Evolutionary conservation across 208 protist genomes (phyloP).

Genomic region (Leishmania arabica): DNA sequence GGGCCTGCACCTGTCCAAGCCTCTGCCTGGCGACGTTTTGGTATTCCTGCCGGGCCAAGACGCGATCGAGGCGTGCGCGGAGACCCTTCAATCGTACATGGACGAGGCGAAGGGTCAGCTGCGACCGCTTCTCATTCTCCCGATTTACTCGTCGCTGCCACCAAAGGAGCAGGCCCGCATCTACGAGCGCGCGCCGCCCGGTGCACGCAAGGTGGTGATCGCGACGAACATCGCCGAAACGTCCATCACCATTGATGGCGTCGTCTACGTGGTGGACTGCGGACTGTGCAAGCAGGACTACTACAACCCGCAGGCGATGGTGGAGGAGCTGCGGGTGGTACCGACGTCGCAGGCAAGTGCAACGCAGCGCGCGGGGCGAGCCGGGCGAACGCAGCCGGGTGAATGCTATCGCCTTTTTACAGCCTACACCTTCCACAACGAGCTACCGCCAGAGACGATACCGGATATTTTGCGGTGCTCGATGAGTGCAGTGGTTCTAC

Average conservation of each 20-base stretch:
- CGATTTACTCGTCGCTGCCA: constrained; percentile 98
- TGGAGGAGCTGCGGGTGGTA: constrained; percentile 96
- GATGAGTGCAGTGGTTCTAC: constrained; percentile 96
- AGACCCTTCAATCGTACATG: constrained; percentile 61
- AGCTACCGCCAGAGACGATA: constrained; percentile 92
- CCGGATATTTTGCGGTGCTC: constrained; percentile 98
- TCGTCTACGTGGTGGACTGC: constrained; percentile 98
- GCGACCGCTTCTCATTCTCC: constrained; percentile 94
- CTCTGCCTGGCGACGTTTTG: constrained; percentile 98
- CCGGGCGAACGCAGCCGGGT: constrained; percentile 94
- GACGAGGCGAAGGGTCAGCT: constrained; percentile 56
- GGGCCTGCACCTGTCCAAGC: constrained; percentile 87
- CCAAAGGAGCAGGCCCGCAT: constrained; percentile 98
- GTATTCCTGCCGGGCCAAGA: constrained; percentile 99
- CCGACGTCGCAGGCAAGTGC: constrained; percentile 97
- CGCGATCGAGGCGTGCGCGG: constrained; percentile 94
- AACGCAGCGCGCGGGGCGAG: constrained; percentile 94
- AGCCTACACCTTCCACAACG: constrained; percentile 94
- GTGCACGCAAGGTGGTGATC: constrained; percentile 96
- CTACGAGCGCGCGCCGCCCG: constrained; percentile 95
- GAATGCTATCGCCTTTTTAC: constrained; percentile 98
- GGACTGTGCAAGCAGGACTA: constrained; percentile 98
- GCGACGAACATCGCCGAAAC: constrained; percentile 99
- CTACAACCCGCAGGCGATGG: constrained; percentile 96
- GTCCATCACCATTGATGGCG: constrained; percentile 99